Evolutionary conservation across 805 yeast species (phyloP).

Genomic region (Cyberlindnera sargentensis): DNA sequence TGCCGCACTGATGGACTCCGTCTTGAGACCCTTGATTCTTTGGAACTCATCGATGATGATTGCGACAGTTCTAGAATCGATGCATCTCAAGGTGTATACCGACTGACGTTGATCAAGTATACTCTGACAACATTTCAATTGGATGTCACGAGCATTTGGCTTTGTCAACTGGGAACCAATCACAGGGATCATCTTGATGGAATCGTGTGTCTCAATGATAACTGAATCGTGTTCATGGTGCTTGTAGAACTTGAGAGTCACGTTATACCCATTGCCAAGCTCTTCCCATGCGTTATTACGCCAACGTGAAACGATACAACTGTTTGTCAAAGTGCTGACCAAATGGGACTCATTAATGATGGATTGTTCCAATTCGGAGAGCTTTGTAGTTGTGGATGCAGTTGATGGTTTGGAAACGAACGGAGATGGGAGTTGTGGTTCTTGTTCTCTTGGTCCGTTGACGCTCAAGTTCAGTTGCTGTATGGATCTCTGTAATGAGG

Average conservation of each 20-base stretch:
- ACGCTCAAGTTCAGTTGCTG: not conserved
- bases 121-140: slow-evolving; percentile 9
- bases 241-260: slow-evolving; percentile 13
- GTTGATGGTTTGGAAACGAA: not conserved
- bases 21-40: not conserved
- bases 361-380: slow-evolving; percentile 7
- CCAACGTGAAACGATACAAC: slow-evolving; percentile 19
- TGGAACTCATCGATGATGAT: slow-evolving; percentile 12
- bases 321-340: slow-evolving; percentile 9
- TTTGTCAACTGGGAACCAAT: slow-evolving; percentile 10
- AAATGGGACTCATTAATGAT: slow-evolving; percentile 4
- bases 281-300: slow-evolving; percentile 17
- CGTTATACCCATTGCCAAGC: slow-evolving; percentile 12
- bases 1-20: slow-evolving; percentile 4
- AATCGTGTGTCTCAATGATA: slow-evolving; percentile 8
- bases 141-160: slow-evolving; percentile 11
- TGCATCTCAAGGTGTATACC: slow-evolving; percentile 17
- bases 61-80: slow-evolving; percentile 9
- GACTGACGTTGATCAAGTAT: not conserved
- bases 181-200: slow-evolving; percentile 13
- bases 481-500: slow-evolving; percentile 7
- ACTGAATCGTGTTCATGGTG: slow-evolving; percentile 4
- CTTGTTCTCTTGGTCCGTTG: not conserved
- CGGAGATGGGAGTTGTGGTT: slow-evolving; percentile 6
- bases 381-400: not conserved